Conservation (phyloP, 108 stramenopile species). For the Aurantiochytrium sp. region DNA sequence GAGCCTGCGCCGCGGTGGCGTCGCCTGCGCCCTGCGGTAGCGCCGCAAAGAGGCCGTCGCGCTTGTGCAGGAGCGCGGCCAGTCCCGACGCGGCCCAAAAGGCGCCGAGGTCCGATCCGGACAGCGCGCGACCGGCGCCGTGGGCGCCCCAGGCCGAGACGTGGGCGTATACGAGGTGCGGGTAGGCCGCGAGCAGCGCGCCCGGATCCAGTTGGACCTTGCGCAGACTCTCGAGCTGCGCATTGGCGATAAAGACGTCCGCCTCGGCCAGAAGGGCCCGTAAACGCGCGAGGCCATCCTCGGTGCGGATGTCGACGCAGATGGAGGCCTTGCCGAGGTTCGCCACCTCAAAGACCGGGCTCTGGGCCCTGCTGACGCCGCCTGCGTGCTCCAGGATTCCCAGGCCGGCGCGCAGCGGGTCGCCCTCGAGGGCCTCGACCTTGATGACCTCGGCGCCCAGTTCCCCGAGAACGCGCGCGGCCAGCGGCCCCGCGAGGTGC, state of each 20-base stretch:
- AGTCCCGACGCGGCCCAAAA: slow-evolving; percentile 15
- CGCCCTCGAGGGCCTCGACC: neutral
- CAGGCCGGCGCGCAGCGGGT: neutral
- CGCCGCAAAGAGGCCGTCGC: neutral
- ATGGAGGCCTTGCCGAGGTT: slow-evolving; percentile 11
- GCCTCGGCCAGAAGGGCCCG: neutral
- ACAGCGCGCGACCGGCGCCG: neutral
- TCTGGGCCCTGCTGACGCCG: too few species aligned
- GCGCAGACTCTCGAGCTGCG: neutral
- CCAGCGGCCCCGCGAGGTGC: neutral
- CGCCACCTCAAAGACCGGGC: neutral
- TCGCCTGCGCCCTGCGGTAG: neutral
- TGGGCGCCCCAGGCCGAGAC: slow-evolving; percentile 8
- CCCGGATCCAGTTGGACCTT: neutral
- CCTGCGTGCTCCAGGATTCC: neutral
- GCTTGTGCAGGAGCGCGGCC: neutral
- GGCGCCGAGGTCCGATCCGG: neutral
- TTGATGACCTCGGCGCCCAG: slow-evolving; percentile 24
- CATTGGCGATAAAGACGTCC: neutral
- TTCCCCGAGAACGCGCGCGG: neutral
- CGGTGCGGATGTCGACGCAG: neutral
- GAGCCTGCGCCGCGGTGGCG: neutral
- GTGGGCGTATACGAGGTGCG: neutral
- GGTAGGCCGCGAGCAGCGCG: neutral
- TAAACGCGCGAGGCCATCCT: neutral